Conservation (phyloP, 345 rosid species). For the Turritis glabra region DNA sequence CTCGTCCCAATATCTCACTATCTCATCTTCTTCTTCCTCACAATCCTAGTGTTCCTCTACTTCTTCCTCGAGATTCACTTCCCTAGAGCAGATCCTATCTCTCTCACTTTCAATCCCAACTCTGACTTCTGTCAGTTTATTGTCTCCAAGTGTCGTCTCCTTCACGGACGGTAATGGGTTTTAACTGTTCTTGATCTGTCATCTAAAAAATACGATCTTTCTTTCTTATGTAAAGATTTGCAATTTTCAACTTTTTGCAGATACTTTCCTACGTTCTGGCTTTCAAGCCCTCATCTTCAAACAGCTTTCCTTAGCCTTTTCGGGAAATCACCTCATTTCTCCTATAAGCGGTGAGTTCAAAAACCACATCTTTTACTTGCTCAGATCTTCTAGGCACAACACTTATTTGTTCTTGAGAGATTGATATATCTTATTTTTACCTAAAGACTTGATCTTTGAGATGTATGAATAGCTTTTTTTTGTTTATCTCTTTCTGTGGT, state of each 20-base stretch:
- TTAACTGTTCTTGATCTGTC: background rate
- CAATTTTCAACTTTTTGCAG: conserved; percentile 37
- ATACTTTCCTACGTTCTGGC: conserved; percentile 82
- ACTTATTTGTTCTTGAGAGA: conserved; percentile 5
- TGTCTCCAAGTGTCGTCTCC: conserved; percentile 67
- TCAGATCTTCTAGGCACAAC: background rate
- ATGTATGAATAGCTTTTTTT: background rate
- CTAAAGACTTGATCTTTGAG: background rate
- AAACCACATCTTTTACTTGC: background rate
- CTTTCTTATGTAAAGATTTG: background rate
- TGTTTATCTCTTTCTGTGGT: background rate
- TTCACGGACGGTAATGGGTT: conserved; percentile 60
- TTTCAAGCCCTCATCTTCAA: conserved; percentile 89
- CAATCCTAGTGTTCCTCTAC: conserved; percentile 44
- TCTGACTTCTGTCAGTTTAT: conserved; percentile 54
- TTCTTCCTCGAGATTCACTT: conserved; percentile 70
- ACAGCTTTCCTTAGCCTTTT: conserved; percentile 60
- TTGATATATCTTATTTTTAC: background rate
- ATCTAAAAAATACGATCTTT: background rate
- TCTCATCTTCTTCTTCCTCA: conserved; percentile 37
- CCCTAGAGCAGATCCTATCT: conserved; percentile 48
- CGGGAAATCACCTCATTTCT: conserved; percentile 69
- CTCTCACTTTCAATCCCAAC: conserved; percentile 48
- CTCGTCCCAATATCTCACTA: conserved; percentile 60
- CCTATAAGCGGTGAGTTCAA: conserved; percentile 59